Conservation (phyloP, 2,329 filamentous ascomycete genomes). For the Teratosphaeria viscida region DNA sequence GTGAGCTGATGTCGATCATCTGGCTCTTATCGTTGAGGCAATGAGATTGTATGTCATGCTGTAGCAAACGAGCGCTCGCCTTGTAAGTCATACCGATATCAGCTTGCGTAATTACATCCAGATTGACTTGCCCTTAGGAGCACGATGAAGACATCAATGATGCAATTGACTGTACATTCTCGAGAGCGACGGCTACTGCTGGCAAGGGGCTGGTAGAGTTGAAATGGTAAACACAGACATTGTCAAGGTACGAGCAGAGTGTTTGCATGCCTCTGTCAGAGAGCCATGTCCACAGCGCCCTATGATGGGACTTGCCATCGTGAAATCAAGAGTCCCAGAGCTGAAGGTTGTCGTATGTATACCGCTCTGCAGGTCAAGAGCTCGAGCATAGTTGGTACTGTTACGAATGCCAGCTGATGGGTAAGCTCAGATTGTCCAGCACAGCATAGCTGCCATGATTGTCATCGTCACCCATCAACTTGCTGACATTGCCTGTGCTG, state of each 20-base stretch:
- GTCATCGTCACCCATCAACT: conserved; percentile 30
- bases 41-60: conserved; percentile 8
- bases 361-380: conserved; percentile 36
- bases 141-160: conserved; percentile 9
- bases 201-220: conserved; percentile 28
- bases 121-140: conserved; percentile 18
- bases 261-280: conserved; percentile 17
- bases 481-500: conserved; percentile 36
- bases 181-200: conserved; percentile 30
- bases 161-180: conserved; percentile 30
- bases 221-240: conserved; percentile 32
- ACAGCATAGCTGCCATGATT: conserved; percentile 40
- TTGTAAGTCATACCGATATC: conserved; percentile 38
- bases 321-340: conserved; percentile 21
- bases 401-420: conserved; percentile 23
- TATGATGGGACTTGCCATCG: conserved; percentile 5
- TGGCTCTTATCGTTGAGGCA: conserved; percentile 15
- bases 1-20: conserved; percentile 20
- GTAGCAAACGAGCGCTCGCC: conserved; percentile 26
- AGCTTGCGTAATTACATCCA: conserved; percentile 30
- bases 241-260: conserved; percentile 37
- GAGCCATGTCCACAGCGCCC: neutral
- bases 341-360: conserved; percentile 26
- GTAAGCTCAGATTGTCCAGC: conserved; percentile 37
- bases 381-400: conserved; percentile 29